Base-by-base conservation (phyloP, 208 protist species). In the Kentomonas sorsogonicus region DNA sequence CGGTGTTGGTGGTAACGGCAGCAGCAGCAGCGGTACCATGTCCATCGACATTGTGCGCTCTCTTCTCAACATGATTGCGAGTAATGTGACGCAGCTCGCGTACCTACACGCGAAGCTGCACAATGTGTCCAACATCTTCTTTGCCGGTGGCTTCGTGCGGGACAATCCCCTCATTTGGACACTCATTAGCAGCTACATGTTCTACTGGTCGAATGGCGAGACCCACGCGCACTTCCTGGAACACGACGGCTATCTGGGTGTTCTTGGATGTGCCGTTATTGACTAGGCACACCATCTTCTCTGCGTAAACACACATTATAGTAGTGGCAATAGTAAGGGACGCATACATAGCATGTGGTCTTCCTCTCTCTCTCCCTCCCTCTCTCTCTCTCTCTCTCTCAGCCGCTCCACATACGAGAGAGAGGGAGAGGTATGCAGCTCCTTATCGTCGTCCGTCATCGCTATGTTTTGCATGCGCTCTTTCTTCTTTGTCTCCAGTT, bases 221-320 rank as follows among this genome's bases (percentile, higher is more conserved):
- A 77, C 66, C 53, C 56, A 91, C 13, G 94, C 97, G 1, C 88
- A 97, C 45, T 99, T 98, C 60, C 73, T 99, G 13, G 74, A 93
- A 30, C 95, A 99, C 66, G 96, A 99, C 56, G 96, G 97, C 39
- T 98, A 98, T 62, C 77, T 99, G 9, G 96, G 97, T 20, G 89
- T 86, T 27, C 68, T 99, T 0, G 97, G 97, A 22, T 90, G 77
- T 29, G 74, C 80, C 11, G 74, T 85, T 34, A 22, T 40, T 6
- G 7, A 18, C 1, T 22, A 13, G 11, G 2, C 3, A 16, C 4
- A 50, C 44, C 11, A 50, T 9, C 20, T 4, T 4, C 27, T 38
- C 33, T 38, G 33, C 33, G 11, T 38, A 5, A 38, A 38, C 33
- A 38, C 33, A 11, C 5, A 15, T 38, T 15, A 38, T 15, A 38